A percentile compares a stretch with the other conserved stretches of the same genome.
These are phyloP conservation scores for Kalanchoe fedtschenkoi DNA, from an alignment of 164 flowering plant genomes.

Conservation along the genomic window DNA sequence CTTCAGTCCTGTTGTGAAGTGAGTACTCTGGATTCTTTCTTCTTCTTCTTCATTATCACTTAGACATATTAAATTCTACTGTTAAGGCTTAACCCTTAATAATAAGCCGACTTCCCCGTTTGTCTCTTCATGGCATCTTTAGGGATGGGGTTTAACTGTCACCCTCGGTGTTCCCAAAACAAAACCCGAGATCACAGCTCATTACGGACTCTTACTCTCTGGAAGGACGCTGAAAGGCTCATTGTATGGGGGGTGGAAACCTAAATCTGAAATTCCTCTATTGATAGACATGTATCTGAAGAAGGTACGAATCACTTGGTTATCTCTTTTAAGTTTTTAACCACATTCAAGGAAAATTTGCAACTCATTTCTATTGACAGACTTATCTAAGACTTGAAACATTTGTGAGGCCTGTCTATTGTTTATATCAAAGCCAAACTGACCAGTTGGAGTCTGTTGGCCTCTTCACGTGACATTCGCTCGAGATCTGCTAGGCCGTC, in stretches of 20 bases:
- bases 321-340: no score
- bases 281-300: constrained; percentile 67
- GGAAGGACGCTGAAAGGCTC: constrained; percentile 86
- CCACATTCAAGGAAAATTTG: no score
- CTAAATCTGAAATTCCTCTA: constrained; percentile 77
- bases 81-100: not conserved
- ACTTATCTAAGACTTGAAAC: no score
- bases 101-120: no score
- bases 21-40: constrained; percentile 12
- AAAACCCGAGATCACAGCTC: constrained; percentile 74
- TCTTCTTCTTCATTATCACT: not conserved
- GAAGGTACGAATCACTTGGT: constrained; percentile 44
- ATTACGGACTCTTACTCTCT: constrained; percentile 57
- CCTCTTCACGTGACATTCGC: no score
- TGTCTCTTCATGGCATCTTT: constrained; percentile 1
- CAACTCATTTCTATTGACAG: no score
- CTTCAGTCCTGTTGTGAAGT: constrained; percentile 89
- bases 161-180: constrained; percentile 94
- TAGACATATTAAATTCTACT: not conserved
- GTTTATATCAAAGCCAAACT: no score
- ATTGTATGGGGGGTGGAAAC: constrained; percentile 89
- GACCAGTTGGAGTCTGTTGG: no score
- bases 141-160: constrained; percentile 96
- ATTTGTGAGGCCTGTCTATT: no score
- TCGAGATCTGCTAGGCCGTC: no score